Evolutionary conservation across 139 green algal species (phyloP), one percentile per base, ranked within the genome.

Genomic region (Pseudopediastrum boryanum): DNA sequence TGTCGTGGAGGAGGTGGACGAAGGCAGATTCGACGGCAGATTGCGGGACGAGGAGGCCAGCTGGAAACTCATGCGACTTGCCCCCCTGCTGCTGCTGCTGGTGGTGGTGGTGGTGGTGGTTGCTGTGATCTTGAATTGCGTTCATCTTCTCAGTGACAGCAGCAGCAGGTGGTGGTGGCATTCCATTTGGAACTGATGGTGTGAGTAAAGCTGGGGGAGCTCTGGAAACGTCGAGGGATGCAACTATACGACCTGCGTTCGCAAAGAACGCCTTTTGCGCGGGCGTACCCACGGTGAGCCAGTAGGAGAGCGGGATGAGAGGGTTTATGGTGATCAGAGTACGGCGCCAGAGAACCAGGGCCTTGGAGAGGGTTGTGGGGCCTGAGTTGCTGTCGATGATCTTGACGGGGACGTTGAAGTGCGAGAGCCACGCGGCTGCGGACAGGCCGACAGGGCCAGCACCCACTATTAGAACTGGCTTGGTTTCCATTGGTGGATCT

Each of bases 271-370:
- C 51, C 16, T 35, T 38, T 1, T 0, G 6, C 12, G 66, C 50
- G 9, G 39, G 21, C 50, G 19, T 12, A 16, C 46, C 46, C 13
- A n/a, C 16, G 21, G 41, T 36, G 9, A 27, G 8, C 70, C 70
- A 78, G 1, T 39, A 3, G 23, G 31, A 8, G 7, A 29, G 21
- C 21, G 70, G 70, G n/a, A 78, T 66, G 23, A 67, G 35, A 4
- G 51, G 36, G 9, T 63, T 52, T 13, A 78, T 36, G 12, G 70
- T 66, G 3, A 39, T 2, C 4, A 78, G 36, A 7, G 35, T 33
- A 16, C 70, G 35, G 7, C 70, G 70, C 70, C 70, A 78, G 12
- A 78, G 5, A 36, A 78, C 70, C 19, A 78, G 51, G 16, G 70
- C 70, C 23, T 50, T 65, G 35, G 48, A 67, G 21, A 65, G 31